Percentiles rank a stretch among this genome's conserved stretches.
Evolutionary conservation across 306 rosid species (phyloP).

Genomic region (Potentilla sterilis): DNA sequence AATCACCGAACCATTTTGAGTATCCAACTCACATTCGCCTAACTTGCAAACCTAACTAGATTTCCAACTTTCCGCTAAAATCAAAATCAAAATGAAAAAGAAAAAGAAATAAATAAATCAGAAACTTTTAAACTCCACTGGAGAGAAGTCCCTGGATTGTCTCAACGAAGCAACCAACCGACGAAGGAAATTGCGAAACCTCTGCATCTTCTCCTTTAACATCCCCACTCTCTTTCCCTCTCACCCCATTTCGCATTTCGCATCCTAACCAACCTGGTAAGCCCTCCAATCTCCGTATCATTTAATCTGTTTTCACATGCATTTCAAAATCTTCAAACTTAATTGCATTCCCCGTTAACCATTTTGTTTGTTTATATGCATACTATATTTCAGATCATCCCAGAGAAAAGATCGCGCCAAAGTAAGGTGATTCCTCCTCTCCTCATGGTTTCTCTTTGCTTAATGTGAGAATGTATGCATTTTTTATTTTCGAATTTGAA

Average conservation of each 20-base stretch:
- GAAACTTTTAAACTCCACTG: too few species aligned
- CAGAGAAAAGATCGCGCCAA: not conserved
- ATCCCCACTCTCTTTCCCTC: not conserved
- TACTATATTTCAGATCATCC: not conserved
- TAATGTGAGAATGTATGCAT: not conserved
- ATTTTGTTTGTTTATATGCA: not conserved
- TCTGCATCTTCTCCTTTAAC: not conserved
- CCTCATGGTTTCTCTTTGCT: not conserved
- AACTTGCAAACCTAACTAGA: too few species aligned
- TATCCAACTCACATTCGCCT: too few species aligned
- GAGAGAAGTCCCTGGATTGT: not conserved
- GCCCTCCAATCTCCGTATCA: not conserved
- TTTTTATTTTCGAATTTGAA: not conserved
- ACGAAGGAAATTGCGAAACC: constrained; percentile 1
- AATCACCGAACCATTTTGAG: too few species aligned
- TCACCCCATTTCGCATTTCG: not conserved
- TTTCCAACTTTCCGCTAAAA: too few species aligned
- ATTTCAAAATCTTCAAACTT: not conserved
- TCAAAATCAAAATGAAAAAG: too few species aligned
- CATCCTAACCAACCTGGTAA: not conserved
- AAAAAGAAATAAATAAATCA: too few species aligned
- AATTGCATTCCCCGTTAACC: not conserved
- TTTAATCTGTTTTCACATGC: not conserved
- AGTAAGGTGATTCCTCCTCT: not conserved
- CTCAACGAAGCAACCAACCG: not conserved